Evolutionary conservation across 768 basidiomycete genomes (phyloP).

Genomic region (Trametes punicea): DNA sequence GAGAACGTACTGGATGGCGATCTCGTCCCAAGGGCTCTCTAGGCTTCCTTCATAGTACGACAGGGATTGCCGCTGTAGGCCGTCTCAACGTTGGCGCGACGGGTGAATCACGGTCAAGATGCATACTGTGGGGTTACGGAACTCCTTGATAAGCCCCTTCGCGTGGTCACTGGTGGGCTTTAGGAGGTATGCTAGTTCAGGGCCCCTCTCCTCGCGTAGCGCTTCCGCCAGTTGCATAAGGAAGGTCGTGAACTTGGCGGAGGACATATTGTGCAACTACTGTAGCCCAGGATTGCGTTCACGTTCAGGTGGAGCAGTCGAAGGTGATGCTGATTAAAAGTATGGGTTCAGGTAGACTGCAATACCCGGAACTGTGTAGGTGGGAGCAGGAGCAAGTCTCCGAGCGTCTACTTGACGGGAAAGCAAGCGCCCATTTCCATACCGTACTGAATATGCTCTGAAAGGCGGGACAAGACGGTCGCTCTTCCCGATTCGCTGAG

Average conservation of each 20-base stretch:
- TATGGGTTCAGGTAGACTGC: too few species aligned
- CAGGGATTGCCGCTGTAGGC: slow-evolving; percentile 25
- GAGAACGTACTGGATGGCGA: slow-evolving; percentile 78
- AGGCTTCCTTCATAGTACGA: slow-evolving; percentile 58
- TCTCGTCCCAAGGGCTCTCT: slow-evolving; percentile 79
- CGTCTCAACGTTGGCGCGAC: background rate
- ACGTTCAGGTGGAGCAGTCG: too few species aligned
- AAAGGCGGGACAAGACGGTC: too few species aligned
- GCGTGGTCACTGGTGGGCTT: slow-evolving; percentile 75
- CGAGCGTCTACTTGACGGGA: too few species aligned
- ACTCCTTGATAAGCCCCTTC: slow-evolving; percentile 71
- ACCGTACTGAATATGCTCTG: too few species aligned
- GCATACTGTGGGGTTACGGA: slow-evolving; percentile 53
- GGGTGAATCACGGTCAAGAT: background rate
- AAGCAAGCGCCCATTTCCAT: too few species aligned
- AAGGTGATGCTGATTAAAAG: too few species aligned
- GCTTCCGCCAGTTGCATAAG: slow-evolving; percentile 59
- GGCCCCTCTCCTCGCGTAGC: slow-evolving; percentile 60
- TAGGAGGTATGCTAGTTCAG: slow-evolving; percentile 68
- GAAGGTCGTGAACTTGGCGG: slow-evolving; percentile 53
- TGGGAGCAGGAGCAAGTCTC: too few species aligned
- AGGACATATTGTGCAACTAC: slow-evolving; percentile 6
- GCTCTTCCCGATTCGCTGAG: too few species aligned
- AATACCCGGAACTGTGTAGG: too few species aligned
- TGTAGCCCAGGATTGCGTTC: too few species aligned